Conservation (phyloP, 1,139 yeast genomes). For the Suhomyces wounanorum region DNA sequence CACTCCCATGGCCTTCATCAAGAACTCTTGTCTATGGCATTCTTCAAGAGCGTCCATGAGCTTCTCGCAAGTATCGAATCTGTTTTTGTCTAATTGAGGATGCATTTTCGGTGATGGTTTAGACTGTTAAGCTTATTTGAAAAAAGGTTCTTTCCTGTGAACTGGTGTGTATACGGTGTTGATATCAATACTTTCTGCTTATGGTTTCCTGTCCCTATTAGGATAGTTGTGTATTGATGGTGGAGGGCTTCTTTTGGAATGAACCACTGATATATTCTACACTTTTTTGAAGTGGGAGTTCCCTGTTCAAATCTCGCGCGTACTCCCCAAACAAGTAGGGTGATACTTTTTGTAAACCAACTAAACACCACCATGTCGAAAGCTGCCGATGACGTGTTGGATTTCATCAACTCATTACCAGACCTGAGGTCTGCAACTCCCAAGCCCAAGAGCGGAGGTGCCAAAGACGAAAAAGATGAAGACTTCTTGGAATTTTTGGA, state of each 20-base stretch:
- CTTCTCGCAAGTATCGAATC: conserved; percentile 66
- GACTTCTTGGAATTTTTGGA: conserved; percentile 88
- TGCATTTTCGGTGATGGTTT: conserved; percentile 31
- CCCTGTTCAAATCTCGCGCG: not conserved
- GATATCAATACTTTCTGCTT: no score
- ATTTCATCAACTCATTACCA: conserved; percentile 86
- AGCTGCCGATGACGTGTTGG: conserved; percentile 75
- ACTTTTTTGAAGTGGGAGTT: not conserved
- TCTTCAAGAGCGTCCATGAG: conserved; percentile 86
- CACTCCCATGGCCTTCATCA: conserved; percentile 75
- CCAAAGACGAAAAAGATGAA: conserved; percentile 50
- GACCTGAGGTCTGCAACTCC: conserved; percentile 53
- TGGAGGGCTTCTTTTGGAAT: no score
- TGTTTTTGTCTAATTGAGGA: conserved; percentile 48
- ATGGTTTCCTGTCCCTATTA: no score
- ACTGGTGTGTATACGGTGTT: no score
- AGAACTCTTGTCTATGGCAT: conserved; percentile 75
- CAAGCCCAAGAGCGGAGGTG: conserved; percentile 23
- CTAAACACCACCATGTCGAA: conserved; percentile 13
- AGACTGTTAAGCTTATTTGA: no score
- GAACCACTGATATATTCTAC: no score
- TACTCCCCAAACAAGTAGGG: not conserved
- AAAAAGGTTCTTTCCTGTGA: no score
- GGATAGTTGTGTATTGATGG: no score
- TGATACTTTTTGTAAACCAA: not conserved